Percentiles rank a stretch among this genome's conserved stretches.
These are phyloP conservation scores for Apophysomyces ossiformis DNA, from an alignment of 371 early-diverging fungal genomes.

Conservation along the genomic window DNA sequence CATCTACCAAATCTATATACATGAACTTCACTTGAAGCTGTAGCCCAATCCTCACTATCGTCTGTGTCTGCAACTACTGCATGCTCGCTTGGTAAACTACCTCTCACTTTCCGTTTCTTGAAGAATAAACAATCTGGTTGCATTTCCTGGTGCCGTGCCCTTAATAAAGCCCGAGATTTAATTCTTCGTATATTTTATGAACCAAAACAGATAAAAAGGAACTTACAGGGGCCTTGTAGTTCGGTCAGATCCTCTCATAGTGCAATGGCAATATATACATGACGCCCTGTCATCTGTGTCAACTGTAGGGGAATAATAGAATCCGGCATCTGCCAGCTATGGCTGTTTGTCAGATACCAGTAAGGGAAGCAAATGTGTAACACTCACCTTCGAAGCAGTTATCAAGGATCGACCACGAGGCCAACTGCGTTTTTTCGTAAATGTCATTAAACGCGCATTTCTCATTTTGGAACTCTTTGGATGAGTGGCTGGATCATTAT, in stretches of 20 bases:
- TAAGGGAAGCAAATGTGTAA: no score
- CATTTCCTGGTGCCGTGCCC: slow-evolving; percentile 6
- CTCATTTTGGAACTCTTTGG: slow-evolving; percentile 19
- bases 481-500: slow-evolving; percentile 1
- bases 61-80: background rate
- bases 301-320: slow-evolving; percentile 30
- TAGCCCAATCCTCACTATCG: background rate
- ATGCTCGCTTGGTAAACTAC: background rate
- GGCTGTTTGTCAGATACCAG: background rate
- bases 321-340: slow-evolving; percentile 43
- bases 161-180: background rate
- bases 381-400: slow-evolving; percentile 25
- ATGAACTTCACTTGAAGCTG: background rate
- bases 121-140: slow-evolving; percentile 1
- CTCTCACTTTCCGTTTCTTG: slow-evolving; percentile 3
- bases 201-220: background rate
- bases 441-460: slow-evolving; percentile 33
- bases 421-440: slow-evolving; percentile 32
- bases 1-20: background rate
- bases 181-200: background rate
- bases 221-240: slow-evolving; percentile 27
- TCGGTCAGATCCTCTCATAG: slow-evolving; percentile 13
- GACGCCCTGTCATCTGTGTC: slow-evolving; percentile 17
- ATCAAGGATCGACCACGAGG: slow-evolving; percentile 25
- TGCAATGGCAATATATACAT: slow-evolving; percentile 34